Evolutionary conservation across 2,329 filamentous ascomycete genomes (phyloP), one percentile per base, ranked within the genome.

Genomic region (Nemania sp.): DNA sequence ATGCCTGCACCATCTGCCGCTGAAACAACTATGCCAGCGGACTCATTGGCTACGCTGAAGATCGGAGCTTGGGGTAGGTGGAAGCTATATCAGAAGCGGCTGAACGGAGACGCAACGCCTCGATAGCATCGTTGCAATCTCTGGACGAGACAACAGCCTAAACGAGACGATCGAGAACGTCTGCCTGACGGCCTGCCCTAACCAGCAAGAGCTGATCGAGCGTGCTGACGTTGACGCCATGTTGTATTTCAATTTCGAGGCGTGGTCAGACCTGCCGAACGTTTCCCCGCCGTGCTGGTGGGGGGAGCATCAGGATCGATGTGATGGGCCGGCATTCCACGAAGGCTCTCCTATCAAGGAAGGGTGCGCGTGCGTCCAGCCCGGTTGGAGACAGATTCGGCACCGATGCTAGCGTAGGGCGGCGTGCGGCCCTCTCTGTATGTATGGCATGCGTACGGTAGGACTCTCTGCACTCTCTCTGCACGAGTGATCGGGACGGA

Each of bases 241-340:
- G 49, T 50, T 39, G 45, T 47, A 53, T 53, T 45, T 49, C 53
- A 59, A 59, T 59, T 48, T 52, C 53, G 36, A 56, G 28, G 39
- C 52, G 19, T 24, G 52, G 40, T 44, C 39, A 37, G 34, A 31
- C 40, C 31, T 40, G 39, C 49, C n/a, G 48, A 41, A 56, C 50
- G 34, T 39, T 41, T 19, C 34, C 14, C 19, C 49, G 20, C 24
- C 52, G 53, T 49, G 49, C 31, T 26, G 26, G 26, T 28, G 7
- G 15, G 20, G 28, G 43, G 19, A 43, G 50, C 28, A 52, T 19
- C 52, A 52, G 56, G 45, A 24, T 52, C 52, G 49, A 56, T 47
- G 34, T 49, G 28, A 23, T 56, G 51, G 45, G 43, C 24, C 41
- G 45, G 44, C 45, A 34, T 36, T 28, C 49, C 19, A 33, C 40